Evolutionary conservation across 768 basidiomycete genomes (phyloP).

Genomic region (Lyophyllum semitale): DNA sequence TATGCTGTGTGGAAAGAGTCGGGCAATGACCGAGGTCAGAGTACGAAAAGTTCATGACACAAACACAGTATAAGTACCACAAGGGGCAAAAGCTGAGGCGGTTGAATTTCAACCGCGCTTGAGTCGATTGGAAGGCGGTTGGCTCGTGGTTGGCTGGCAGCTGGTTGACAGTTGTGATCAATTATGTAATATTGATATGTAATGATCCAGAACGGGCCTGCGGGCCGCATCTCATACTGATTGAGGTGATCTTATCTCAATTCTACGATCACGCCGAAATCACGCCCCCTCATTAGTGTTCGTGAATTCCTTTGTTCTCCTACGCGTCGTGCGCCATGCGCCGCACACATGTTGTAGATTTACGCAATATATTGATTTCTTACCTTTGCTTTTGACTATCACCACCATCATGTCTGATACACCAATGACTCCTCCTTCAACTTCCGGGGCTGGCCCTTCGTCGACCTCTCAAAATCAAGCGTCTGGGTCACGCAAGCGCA

Average conservation of each 20-base stretch:
- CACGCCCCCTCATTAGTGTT: background rate
- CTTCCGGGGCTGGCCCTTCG: background rate
- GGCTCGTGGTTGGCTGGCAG: background rate
- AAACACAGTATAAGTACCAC: no score
- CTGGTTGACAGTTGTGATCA: background rate
- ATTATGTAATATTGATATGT: background rate
- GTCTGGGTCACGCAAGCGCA: background rate
- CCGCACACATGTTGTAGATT: constrained; percentile 5
- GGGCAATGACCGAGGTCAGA: no score
- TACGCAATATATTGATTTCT: background rate
- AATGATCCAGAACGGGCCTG: no score
- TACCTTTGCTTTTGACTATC: background rate
- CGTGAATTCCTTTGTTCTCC: constrained; percentile 2
- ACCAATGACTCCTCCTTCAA: background rate
- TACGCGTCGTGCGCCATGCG: background rate
- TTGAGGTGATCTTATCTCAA: no score
- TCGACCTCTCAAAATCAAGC: no score
- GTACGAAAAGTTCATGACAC: no score
- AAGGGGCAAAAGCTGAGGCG: background rate
- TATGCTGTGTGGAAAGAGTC: no score
- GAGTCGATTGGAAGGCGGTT: background rate
- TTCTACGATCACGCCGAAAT: no score
- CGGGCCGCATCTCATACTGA: no score
- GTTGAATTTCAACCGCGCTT: constrained; percentile 2
- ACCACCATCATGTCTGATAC: background rate